A percentile compares a stretch with the other conserved stretches of the same genome.
phyloP scores from a whole-genome alignment of 192 early-diverging fungal species.

The Geosiphon pyriformis region DNA sequence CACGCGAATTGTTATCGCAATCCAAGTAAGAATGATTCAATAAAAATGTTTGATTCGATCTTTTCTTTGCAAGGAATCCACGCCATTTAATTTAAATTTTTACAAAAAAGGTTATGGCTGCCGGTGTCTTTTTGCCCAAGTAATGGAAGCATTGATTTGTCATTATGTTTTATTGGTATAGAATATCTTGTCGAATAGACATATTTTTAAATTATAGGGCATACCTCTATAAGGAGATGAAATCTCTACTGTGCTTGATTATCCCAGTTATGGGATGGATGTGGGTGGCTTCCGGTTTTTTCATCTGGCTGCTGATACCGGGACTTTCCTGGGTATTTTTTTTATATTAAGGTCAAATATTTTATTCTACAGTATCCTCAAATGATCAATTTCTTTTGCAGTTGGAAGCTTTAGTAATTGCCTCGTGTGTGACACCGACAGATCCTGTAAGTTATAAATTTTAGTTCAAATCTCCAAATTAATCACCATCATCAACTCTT shows the following conservation, averaged over 20 bases:
- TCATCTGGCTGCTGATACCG: conserved; percentile 58
- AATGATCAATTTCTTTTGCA: conserved; percentile 30
- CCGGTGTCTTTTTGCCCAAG: conserved; percentile 76
- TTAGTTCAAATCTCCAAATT: not conserved
- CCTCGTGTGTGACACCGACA: conserved; percentile 83
- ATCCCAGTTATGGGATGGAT: conserved; percentile 76
- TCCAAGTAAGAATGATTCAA: conserved; percentile 50
- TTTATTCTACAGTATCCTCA: not conserved
- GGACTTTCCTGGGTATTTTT: conserved; percentile 48
- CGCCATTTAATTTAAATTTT: conserved; percentile 4
- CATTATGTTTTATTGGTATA: not conserved
- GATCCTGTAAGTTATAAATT: conserved; percentile 72
- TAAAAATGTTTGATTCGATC: not conserved
- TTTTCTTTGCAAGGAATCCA: too few relatives aligned
- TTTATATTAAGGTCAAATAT: conserved; percentile 1
- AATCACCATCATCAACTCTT: conserved; percentile 4
- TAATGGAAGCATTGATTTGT: conserved; percentile 24
- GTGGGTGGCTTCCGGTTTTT: conserved; percentile 67
- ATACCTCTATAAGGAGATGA: conserved; percentile 61
- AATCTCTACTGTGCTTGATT: conserved; percentile 61
- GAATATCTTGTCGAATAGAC: not conserved
- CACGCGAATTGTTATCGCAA: conserved; percentile 71
- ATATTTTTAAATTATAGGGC: conserved; percentile 28
- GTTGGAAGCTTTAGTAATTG: conserved; percentile 69
- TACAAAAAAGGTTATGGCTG: conserved; percentile 65